These are phyloP conservation scores for Spinellus fusiger DNA, from an alignment of 192 early-diverging fungal species.

Conservation along the genomic window DNA sequence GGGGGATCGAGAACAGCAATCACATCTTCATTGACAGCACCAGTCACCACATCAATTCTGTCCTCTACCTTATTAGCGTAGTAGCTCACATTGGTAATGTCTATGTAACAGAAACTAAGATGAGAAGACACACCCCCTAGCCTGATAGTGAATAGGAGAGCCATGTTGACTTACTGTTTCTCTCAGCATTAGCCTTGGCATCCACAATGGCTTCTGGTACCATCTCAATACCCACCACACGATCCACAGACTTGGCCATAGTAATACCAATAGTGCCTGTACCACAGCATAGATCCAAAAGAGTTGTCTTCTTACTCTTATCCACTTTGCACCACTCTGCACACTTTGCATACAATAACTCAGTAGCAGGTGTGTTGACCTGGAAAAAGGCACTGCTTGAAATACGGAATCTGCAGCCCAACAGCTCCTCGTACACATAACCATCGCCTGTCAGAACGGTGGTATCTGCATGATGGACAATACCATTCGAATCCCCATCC, in stretches of 20 bases:
- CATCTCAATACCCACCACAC: constrained; percentile 72
- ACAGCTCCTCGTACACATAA: constrained; percentile 56
- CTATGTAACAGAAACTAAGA: too few species aligned
- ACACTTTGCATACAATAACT: constrained; percentile 53
- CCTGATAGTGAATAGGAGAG: not conserved
- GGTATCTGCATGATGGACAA: constrained; percentile 40
- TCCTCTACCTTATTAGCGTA: constrained; percentile 60
- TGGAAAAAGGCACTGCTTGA: constrained; percentile 78
- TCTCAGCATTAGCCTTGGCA: constrained; percentile 60
- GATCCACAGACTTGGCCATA: constrained; percentile 59
- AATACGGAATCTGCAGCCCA: constrained; percentile 61
- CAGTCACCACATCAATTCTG: constrained; percentile 25
- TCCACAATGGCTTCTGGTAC: constrained; percentile 62
- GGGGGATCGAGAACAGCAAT: constrained; percentile 78
- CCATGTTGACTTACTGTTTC: constrained; percentile 14
- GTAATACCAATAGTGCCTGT: constrained; percentile 81
- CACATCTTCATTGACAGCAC: constrained; percentile 40
- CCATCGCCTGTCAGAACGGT: constrained; percentile 46
- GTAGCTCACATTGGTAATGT: constrained; percentile 53
- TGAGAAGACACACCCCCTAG: not conserved
- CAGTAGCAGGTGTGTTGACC: constrained; percentile 66
- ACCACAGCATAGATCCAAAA: constrained; percentile 78
- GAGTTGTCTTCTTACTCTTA: constrained; percentile 30
- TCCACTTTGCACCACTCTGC: constrained; percentile 29
- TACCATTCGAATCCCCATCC: constrained; percentile 49